These are phyloP conservation scores for Chytriomyces hyalinus DNA, from an alignment of 192 early-diverging fungal genomes.

Conservation along the genomic window DNA sequence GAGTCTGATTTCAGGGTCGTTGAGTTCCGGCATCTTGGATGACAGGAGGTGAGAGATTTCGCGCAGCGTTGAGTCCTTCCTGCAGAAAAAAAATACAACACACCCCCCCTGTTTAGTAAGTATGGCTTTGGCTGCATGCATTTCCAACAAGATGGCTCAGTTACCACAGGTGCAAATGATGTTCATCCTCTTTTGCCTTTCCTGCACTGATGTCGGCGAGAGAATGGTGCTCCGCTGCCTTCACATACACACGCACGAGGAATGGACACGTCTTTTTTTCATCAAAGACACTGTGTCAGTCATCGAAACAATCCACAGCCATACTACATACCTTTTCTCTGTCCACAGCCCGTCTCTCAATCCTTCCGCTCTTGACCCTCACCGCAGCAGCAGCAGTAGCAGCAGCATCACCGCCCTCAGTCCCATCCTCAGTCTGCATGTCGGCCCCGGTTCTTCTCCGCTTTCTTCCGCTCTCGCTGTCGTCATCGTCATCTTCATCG, in stretches of 20 bases:
- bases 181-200: background rate
- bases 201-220: background rate
- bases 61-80: constrained; percentile 21
- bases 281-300: background rate
- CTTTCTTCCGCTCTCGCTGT: background rate
- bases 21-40: constrained; percentile 3
- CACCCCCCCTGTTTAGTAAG: background rate
- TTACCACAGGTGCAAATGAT: background rate
- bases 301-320: background rate
- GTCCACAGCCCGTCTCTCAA: background rate
- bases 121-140: background rate
- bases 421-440: background rate
- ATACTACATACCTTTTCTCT: background rate
- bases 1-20: constrained; percentile 16
- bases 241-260: constrained; percentile 4
- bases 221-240: background rate
- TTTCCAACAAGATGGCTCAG: background rate
- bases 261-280: background rate
- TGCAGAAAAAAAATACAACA: background rate
- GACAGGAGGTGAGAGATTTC: constrained; percentile 18
- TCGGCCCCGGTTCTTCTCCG: background rate
- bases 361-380: background rate
- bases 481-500: constrained; percentile 8
- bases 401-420: background rate
- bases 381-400: background rate